Evolutionary conservation across 2,329 filamentous ascomycete species (phyloP), one percentile per base, ranked within the genome.

Genomic region (Colletotrichum plurivorum): DNA sequence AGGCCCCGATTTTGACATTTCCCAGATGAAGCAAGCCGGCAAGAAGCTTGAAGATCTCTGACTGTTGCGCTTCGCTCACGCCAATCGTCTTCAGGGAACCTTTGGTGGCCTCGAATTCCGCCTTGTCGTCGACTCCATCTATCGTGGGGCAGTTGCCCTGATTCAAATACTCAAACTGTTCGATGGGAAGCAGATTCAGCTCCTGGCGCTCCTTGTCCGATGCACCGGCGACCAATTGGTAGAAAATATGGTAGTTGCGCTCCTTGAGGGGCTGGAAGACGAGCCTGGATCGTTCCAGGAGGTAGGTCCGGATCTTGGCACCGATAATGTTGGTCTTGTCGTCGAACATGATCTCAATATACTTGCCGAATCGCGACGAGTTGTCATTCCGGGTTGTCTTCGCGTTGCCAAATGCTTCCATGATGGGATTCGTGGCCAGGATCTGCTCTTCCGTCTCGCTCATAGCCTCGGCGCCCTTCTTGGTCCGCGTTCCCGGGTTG

Each of bases 371-470:
- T 77, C 96, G 90, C 49, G 96, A 99, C 52, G 96, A 99, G 84
- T 99, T 99, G 84, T 99, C 96, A 84, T 99, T 99, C 80, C 96
- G 89, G 12, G 96, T 99, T n/a, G 96, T 99, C 85, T 99, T 99
- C 63, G 96, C 96, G 84, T 99, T 99, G 80, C 96, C 96, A 78
- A 99, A 99, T 41, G 96, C 95, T 89, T 99, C 96, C 96, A 99
- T 99, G 79, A 99, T 97, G 46, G 96, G 96, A 80, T 99, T 99
- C 62, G 96, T 99, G 36, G 96, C 96, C 74, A 99, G 85, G 78
- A 99, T 99, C 80, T 97, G 95, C 84, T 99, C 95, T 83, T 99
- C 96, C 1, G 96, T 99, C 85, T 98, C 94, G 80, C 95, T 98
- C 92, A 98, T 98, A 72, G 91, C 79, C 67, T 93, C 92, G 75